These are phyloP conservation scores for Didymella glomerata DNA, from an alignment of 2,329 filamentous ascomycete genomes.

Conservation along the genomic window DNA sequence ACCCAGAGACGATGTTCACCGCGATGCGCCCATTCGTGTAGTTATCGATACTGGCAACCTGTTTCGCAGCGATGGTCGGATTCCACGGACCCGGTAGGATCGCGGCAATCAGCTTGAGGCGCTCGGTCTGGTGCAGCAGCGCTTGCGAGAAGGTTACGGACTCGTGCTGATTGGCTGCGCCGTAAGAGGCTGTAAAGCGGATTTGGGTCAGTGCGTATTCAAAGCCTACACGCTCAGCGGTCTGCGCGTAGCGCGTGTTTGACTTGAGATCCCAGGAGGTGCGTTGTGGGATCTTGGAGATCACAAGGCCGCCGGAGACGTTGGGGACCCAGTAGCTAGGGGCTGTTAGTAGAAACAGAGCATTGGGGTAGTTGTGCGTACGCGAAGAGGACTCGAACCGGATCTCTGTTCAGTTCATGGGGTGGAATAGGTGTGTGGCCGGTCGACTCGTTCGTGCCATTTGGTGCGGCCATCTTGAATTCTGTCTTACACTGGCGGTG, in stretches of 20 bases:
- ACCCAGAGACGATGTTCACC: constrained; percentile 63
- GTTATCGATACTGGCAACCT: constrained; percentile 63
- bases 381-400: constrained; percentile 58
- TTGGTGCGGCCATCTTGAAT: constrained; percentile 11
- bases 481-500: background rate
- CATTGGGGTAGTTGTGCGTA: constrained; percentile 19
- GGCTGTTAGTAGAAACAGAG: background rate
- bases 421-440: constrained; percentile 35
- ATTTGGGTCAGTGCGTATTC: constrained; percentile 63
- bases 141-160: constrained; percentile 62
- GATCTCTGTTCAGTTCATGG: constrained; percentile 54
- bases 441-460: constrained; percentile 7
- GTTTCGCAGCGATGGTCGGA: constrained; percentile 62
- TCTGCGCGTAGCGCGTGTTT: constrained; percentile 60
- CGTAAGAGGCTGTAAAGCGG: constrained; percentile 62
- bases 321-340: constrained; percentile 63
- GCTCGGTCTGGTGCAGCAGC: constrained; percentile 57
- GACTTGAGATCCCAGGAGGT: constrained; percentile 60
- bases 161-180: constrained; percentile 60
- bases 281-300: constrained; percentile 61
- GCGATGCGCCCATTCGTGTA: constrained; percentile 62
- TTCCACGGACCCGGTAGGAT: constrained; percentile 53
- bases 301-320: constrained; percentile 62
- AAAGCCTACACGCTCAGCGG: constrained; percentile 59
- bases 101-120: constrained; percentile 62